These are phyloP conservation scores for Clitopilus passeckerianus DNA, from an alignment of 768 basidiomycete genomes.

Conservation along the genomic window DNA sequence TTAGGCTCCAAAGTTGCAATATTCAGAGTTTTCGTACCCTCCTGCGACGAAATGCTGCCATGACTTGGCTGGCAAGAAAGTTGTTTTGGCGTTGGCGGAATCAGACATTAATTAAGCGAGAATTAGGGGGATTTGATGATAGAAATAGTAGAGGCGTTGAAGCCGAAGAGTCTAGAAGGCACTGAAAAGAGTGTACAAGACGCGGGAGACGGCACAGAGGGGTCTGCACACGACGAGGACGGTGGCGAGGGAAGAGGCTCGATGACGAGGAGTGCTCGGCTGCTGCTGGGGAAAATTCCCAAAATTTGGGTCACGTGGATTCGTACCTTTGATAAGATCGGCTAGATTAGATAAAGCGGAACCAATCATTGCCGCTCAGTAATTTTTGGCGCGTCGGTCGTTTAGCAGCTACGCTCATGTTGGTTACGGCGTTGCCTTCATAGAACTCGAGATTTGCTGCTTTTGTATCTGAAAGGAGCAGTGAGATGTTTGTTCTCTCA, in stretches of 20 bases:
- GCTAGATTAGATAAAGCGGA: neutral
- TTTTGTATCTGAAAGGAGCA: neutral
- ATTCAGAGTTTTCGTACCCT: constrained; percentile 56
- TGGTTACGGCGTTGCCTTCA: neutral
- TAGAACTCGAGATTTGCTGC: neutral
- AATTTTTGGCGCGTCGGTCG: neutral
- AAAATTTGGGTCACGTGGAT: neutral
- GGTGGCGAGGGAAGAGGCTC: neutral
- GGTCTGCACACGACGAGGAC: neutral
- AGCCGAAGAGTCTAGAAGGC: neutral
- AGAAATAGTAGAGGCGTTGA: neutral
- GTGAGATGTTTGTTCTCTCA: constrained; percentile 40
- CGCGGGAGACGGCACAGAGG: neutral
- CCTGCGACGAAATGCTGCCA: constrained; percentile 84
- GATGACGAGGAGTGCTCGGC: neutral
- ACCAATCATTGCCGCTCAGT: neutral
- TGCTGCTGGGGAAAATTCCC: neutral
- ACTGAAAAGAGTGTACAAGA: neutral
- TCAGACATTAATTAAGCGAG: constrained; percentile 12
- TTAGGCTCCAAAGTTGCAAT: too few species aligned
- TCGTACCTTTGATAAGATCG: neutral
- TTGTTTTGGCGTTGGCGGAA: constrained; percentile 24
- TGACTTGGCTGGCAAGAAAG: constrained; percentile 64
- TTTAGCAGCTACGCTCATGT: neutral
- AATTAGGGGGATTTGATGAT: neutral